These are phyloP conservation scores for Epichloe aotearoae DNA, from an alignment of 2,329 filamentous ascomycete species.

Conservation along the genomic window DNA sequence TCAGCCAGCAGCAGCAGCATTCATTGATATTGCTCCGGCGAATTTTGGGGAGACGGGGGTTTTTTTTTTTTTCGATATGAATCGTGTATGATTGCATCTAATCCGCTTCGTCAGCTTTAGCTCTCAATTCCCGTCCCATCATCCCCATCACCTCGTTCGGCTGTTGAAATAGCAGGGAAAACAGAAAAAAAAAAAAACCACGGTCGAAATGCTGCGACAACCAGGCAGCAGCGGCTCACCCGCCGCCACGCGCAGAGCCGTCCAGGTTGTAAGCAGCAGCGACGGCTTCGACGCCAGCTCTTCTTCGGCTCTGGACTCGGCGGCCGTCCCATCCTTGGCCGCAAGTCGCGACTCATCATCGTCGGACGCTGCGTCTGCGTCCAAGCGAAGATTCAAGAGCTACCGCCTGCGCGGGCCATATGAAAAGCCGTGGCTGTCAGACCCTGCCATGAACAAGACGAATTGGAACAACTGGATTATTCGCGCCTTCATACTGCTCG, in stretches of 20 bases:
- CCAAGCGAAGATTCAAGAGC: conserved; percentile 17
- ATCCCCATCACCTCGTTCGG: neutral
- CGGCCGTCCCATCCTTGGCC: neutral
- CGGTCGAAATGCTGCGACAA: neutral
- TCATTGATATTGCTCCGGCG: too few relatives aligned
- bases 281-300: neutral
- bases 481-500: conserved; percentile 17
- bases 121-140: neutral
- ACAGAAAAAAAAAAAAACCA: too few relatives aligned
- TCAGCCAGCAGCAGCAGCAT: neutral
- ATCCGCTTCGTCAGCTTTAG: neutral
- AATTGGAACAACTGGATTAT: conserved; percentile 24
- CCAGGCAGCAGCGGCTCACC: neutral
- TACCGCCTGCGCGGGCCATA: conserved; percentile 20
- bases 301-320: neutral
- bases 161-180: too few relatives aligned
- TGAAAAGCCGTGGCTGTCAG: conserved; percentile 26
- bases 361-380: conserved; percentile 1
- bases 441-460: conserved; percentile 19
- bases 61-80: neutral
- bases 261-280: neutral
- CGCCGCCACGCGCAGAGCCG: neutral
- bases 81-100: neutral
- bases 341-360: neutral
- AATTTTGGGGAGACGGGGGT: too few relatives aligned